Conservation (phyloP, 2,329 filamentous ascomycete species). For the Aureobasidium sp. region DNA sequence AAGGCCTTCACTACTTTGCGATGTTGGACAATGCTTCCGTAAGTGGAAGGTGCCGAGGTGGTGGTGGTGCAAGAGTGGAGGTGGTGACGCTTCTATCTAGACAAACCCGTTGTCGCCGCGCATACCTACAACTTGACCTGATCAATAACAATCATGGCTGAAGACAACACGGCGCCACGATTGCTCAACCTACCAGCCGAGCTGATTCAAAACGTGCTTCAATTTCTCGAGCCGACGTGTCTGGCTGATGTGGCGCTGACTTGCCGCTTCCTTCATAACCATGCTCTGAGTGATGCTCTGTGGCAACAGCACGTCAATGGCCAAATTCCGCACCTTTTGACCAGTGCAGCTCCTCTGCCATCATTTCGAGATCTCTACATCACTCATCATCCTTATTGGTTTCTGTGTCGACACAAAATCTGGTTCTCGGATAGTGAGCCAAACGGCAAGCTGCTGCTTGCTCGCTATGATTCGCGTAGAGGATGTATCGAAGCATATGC, state of each 20-base stretch:
- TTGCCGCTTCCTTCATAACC: constrained; percentile 52
- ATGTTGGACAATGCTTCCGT: neutral
- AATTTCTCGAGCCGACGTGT: constrained; percentile 57
- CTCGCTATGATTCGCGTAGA: constrained; percentile 65
- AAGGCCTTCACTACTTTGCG: too few relatives aligned
- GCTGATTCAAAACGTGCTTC: constrained; percentile 65
- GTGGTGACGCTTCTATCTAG: constrained; percentile 3
- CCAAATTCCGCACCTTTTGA: constrained; percentile 55
- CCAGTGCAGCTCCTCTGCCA: constrained; percentile 49
- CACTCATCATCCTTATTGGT: constrained; percentile 76
- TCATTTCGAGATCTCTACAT: constrained; percentile 67
- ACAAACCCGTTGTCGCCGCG: constrained; percentile 2
- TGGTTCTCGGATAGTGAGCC: constrained; percentile 77
- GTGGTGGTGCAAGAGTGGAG: neutral
- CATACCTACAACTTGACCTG: neutral
- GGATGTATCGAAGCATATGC: constrained; percentile 77
- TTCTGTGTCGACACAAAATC: constrained; percentile 68
- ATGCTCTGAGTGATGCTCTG: constrained; percentile 58
- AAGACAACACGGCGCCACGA: neutral
- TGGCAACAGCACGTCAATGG: constrained; percentile 67
- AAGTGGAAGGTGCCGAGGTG: constrained; percentile 7
- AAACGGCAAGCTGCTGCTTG: constrained; percentile 66
- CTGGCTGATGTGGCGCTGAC: constrained; percentile 54
- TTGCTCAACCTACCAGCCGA: constrained; percentile 63
- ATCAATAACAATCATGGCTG: constrained; percentile 7